Base-by-base conservation (phyloP, 2,329 filamentous ascomycete genomes). In the Colletotrichum ledebouriae region DNA sequence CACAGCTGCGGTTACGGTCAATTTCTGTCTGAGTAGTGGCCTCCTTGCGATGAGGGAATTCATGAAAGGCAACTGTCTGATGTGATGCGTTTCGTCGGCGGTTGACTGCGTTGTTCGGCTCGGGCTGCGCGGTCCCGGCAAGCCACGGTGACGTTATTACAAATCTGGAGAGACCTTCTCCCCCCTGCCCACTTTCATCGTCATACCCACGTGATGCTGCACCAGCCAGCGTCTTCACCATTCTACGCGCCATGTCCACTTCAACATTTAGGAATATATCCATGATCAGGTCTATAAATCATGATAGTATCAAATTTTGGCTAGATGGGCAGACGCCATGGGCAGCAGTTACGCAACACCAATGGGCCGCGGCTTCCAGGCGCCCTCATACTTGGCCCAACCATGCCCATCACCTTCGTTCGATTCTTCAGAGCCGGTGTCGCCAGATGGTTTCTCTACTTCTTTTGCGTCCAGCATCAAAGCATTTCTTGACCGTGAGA, bases 291-390 rank as follows among this genome's bases (percentile, higher is more conserved):
- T 7, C 12, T 33, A n/a, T 22, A 22, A 22, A 22, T 20, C 11
- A 10, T 17, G 17, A 17, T 53, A 25, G 25, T 46, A 17, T 52
- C 4, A 17, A 37, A 9, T 47, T 29, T 13, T n/a, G 1, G 3
- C 29, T 39, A 39, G 13, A 11, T 29, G 6, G 6, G 29, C 29
- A 29, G 37, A 9, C 9, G 37, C 5, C 37, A 6, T 6, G 15
- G 4, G 2, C 34, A 2, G 17, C 2, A 11, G 15, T 79, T 73
- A 89, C 9, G 85, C 81, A 59, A 85, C 78, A 5, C 87, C 87
- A 72, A 89, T 89, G 0, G 87, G 87, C 72, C 85, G 87, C 10
- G 87, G 82, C 66, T 82, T 83, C 87, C 87, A 90, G 2, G 78
- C 74, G 7, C 85, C 86, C 56, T 84, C 77, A 71, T 84, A 86